Conservation (phyloP, 148 eudicot species). For the Mesembryanthemum crystallinum region DNA sequence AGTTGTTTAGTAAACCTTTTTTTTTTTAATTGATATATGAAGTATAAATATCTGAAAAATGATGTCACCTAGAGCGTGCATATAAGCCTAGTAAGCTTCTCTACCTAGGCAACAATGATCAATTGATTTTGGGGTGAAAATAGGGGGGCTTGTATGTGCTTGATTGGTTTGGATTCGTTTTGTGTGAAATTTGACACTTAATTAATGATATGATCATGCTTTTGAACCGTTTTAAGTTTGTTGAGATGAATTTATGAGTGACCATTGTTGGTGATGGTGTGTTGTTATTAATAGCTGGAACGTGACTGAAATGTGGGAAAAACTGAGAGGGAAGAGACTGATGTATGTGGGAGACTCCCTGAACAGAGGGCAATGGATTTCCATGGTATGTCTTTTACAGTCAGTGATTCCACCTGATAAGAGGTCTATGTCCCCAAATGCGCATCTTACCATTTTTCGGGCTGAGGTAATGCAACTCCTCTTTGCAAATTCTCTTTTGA, state of each 20-base stretch:
- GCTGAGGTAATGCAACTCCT: slow-evolving; percentile 58
- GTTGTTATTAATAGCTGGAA: slow-evolving; percentile 58
- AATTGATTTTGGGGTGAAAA: too few relatives aligned
- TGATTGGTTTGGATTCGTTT: too few relatives aligned
- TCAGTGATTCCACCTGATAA: slow-evolving; percentile 74
- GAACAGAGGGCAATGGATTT: slow-evolving; percentile 98
- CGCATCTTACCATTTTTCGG: slow-evolving; percentile 79
- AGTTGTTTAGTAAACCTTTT: too few relatives aligned
- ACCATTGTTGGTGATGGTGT: slow-evolving; percentile 11
- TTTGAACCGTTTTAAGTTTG: too few relatives aligned
- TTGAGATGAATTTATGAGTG: slow-evolving; percentile 9
- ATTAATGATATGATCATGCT: too few relatives aligned
- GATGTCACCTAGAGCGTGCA: too few relatives aligned
- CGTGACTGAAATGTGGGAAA: slow-evolving; percentile 81
- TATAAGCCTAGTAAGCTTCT: too few relatives aligned
- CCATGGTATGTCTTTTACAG: slow-evolving; percentile 85
- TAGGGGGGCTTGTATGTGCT: too few relatives aligned
- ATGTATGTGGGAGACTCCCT: slow-evolving; percentile 98
- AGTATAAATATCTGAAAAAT: too few relatives aligned
- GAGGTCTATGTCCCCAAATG: slow-evolving; percentile 84
- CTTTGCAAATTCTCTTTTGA: background rate
- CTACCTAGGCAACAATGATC: too few relatives aligned
- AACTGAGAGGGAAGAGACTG: slow-evolving; percentile 77
- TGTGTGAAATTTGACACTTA: too few relatives aligned
- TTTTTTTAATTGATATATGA: too few relatives aligned